Conservation (phyloP, 2,329 filamentous ascomycete species). For the Cladobotryum mycophilum region DNA sequence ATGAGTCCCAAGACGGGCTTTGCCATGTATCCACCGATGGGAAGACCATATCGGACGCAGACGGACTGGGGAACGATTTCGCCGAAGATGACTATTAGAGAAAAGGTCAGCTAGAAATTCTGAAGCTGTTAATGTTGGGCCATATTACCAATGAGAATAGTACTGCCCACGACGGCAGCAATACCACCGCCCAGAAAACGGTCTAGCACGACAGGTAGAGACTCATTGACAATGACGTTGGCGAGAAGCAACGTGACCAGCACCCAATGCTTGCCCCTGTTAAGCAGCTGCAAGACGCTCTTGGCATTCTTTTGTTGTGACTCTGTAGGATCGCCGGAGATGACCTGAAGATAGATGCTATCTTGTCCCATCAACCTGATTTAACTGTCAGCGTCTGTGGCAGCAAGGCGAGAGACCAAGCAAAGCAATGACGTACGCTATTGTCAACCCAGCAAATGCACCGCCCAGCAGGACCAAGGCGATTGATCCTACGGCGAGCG, state of each 20-base stretch:
- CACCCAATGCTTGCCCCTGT: slow-evolving; percentile 95
- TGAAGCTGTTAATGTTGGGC: slow-evolving; percentile 13
- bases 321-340: slow-evolving; percentile 76
- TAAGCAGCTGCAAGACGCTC: slow-evolving; percentile 71
- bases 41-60: slow-evolving; percentile 91
- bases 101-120: slow-evolving; percentile 9
- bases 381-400: slow-evolving; percentile 2
- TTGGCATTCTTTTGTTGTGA: slow-evolving; percentile 81
- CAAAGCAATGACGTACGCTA: slow-evolving; percentile 52
- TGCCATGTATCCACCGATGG: slow-evolving; percentile 90
- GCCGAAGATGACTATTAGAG: slow-evolving; percentile 79
- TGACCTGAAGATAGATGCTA: slow-evolving; percentile 94
- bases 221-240: slow-evolving; percentile 98
- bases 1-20: slow-evolving; percentile 82
- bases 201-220: slow-evolving; percentile 89
- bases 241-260: slow-evolving; percentile 87
- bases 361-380: slow-evolving; percentile 63
- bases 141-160: slow-evolving; percentile 76
- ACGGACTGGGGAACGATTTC: slow-evolving; percentile 94
- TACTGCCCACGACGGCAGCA: slow-evolving; percentile 89
- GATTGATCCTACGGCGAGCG: slow-evolving; percentile 73
- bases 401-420: slow-evolving; percentile 8
- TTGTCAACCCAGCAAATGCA: slow-evolving; percentile 90
- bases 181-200: slow-evolving; percentile 89
- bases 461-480: slow-evolving; percentile 81